Conservation (phyloP, 108 stramenopile species). For the Cyclotella sp. region DNA sequence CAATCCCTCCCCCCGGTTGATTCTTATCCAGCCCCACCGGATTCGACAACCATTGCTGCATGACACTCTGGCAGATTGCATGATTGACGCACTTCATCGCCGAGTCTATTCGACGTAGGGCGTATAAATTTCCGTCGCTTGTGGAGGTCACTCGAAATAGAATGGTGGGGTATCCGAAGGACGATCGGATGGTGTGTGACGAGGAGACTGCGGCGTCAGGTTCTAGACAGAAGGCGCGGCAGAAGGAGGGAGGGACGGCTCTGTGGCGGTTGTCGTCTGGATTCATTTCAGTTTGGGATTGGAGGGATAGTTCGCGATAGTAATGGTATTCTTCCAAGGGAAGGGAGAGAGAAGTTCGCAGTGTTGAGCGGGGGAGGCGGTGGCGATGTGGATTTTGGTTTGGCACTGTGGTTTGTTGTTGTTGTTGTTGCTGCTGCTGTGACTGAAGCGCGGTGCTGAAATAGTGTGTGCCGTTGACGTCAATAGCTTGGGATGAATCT, state of each 20-base stretch:
- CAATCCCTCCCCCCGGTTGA: slow-evolving; percentile 2
- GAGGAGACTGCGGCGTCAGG: slow-evolving; percentile 34
- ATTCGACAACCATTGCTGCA: slow-evolving; percentile 65
- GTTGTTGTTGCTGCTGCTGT: slow-evolving; percentile 6
- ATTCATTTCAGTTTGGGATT: slow-evolving; percentile 67
- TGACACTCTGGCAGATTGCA: slow-evolving; percentile 79
- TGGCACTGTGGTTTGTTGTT: slow-evolving; percentile 27
- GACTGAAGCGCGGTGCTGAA: slow-evolving; percentile 26
- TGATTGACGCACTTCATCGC: slow-evolving; percentile 72
- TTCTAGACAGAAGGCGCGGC: slow-evolving; percentile 57
- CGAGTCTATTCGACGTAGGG: slow-evolving; percentile 87
- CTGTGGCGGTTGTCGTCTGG: slow-evolving; percentile 69
- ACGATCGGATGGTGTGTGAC: slow-evolving; percentile 53
- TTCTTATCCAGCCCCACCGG: slow-evolving; percentile 13
- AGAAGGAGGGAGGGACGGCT: slow-evolving; percentile 54
- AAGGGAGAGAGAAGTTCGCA: slow-evolving; percentile 58
- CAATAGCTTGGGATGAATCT: slow-evolving; percentile 41
- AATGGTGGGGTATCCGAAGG: slow-evolving; percentile 80
- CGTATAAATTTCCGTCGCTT: slow-evolving; percentile 82
- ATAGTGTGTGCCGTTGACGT: slow-evolving; percentile 50
- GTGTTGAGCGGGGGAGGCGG: slow-evolving; percentile 50
- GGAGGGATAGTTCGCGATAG: slow-evolving; percentile 68
- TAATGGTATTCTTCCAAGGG: slow-evolving; percentile 58
- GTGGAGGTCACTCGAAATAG: slow-evolving; percentile 72
- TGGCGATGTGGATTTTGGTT: slow-evolving; percentile 39